Evolutionary conservation across 164 flowering plant genomes (phyloP).

Genomic region (Kalanchoe fedtschenkoi): DNA sequence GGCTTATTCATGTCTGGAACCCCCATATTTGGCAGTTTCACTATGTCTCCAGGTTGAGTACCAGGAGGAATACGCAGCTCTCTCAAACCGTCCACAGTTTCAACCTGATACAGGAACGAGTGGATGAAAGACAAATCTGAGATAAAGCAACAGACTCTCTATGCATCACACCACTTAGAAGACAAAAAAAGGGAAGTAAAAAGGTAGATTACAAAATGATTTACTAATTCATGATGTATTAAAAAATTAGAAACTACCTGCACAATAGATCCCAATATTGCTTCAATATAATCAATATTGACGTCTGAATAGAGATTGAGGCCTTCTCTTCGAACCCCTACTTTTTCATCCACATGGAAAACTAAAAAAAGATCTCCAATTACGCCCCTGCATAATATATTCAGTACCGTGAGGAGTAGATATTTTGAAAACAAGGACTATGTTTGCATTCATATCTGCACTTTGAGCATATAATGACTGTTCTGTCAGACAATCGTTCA

Average conservation of each 20-base stretch:
- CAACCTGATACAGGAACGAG: constrained; percentile 40
- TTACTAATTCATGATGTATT: background rate
- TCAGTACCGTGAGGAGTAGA: background rate
- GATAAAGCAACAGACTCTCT: background rate
- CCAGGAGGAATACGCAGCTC: constrained; percentile 79
- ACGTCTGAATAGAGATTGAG: constrained; percentile 66
- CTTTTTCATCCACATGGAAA: constrained; percentile 54
- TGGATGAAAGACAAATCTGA: constrained; percentile 5
- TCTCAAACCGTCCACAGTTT: constrained; percentile 75
- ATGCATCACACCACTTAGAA: background rate
- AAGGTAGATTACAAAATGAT: background rate
- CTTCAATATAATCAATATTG: constrained; percentile 67
- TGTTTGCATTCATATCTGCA: background rate
- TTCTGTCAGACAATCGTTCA: no score
- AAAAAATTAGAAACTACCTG: constrained; percentile 37
- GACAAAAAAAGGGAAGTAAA: background rate
- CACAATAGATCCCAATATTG: constrained; percentile 63
- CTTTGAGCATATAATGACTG: no score
- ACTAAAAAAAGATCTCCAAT: constrained; percentile 65
- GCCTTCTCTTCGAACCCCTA: constrained; percentile 72
- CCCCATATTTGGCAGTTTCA: constrained; percentile 57
- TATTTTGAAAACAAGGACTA: background rate
- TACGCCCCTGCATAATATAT: constrained; percentile 38
- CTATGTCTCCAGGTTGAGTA: constrained; percentile 66
- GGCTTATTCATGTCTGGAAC: constrained; percentile 69